Conservation (phyloP, 345 rosid species). For the Brassica carinata region DNA sequence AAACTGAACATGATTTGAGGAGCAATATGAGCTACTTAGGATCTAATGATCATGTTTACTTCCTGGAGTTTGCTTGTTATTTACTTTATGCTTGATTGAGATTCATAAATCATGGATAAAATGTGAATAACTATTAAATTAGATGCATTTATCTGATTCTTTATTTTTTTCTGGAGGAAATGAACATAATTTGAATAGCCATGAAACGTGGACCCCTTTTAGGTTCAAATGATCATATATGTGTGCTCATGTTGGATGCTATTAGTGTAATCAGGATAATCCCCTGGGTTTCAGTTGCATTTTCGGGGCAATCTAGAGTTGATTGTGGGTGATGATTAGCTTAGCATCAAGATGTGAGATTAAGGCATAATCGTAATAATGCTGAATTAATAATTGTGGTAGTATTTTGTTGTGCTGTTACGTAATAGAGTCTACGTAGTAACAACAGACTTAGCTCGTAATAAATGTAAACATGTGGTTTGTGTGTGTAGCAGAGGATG, state of each 20-base stretch:
- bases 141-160: neutral
- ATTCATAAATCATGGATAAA: neutral
- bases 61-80: neutral
- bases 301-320: neutral
- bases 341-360: neutral
- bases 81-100: neutral
- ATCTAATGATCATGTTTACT: neutral
- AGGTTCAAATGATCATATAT: neutral
- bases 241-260: neutral
- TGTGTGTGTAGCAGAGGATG: conserved; percentile 19
- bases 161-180: neutral
- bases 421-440: neutral
- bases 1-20: neutral
- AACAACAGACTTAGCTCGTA: neutral
- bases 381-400: neutral
- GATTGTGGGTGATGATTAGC: neutral
- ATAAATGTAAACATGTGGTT: conserved; percentile 16
- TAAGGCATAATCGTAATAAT: neutral
- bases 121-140: neutral
- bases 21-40: neutral
- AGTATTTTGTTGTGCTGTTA: neutral
- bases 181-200: neutral
- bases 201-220: neutral
- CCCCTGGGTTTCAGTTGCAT: neutral
- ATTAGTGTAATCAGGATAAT: neutral